Conservation (phyloP, 2,329 filamentous ascomycete species). For the Anthostomella pinea region DNA sequence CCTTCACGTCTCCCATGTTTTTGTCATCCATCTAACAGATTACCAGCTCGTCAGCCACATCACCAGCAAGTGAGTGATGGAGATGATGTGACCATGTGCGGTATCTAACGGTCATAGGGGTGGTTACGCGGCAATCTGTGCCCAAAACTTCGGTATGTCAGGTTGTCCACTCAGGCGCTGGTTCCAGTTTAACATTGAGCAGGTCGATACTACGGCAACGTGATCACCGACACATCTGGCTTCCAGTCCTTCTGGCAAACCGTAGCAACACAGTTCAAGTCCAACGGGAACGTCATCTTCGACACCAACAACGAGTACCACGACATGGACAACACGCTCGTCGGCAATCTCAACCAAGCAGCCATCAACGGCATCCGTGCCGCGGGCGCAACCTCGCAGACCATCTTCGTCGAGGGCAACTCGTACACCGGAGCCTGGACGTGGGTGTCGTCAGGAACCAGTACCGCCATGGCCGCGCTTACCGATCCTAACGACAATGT, state of each 20-base stretch:
- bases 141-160: neutral
- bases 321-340: slow-evolving; percentile 58
- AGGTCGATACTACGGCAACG: slow-evolving; percentile 49
- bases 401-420: slow-evolving; percentile 57
- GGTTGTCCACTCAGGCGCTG: slow-evolving; percentile 36
- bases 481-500: slow-evolving; percentile 50
- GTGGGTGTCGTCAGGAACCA: slow-evolving; percentile 22
- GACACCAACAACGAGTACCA: slow-evolving; percentile 69
- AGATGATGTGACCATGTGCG: too few species aligned
- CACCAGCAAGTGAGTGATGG: slow-evolving; percentile 24
- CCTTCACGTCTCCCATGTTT: neutral
- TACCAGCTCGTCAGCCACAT: slow-evolving; percentile 25
- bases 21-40: slow-evolving; percentile 4
- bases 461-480: slow-evolving; percentile 41
- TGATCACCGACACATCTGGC: slow-evolving; percentile 51
- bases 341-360: slow-evolving; percentile 60
- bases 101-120: too few species aligned
- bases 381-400: slow-evolving; percentile 54
- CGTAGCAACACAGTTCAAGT: slow-evolving; percentile 50
- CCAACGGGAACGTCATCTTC: slow-evolving; percentile 57
- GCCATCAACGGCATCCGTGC: slow-evolving; percentile 61
- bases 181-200: slow-evolving; percentile 54
- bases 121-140: too few species aligned
- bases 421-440: slow-evolving; percentile 49
- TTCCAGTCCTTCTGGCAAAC: slow-evolving; percentile 59